Conservation (phyloP, 2,329 filamentous ascomycete genomes). For the Ophiosphaerella narmari region DNA sequence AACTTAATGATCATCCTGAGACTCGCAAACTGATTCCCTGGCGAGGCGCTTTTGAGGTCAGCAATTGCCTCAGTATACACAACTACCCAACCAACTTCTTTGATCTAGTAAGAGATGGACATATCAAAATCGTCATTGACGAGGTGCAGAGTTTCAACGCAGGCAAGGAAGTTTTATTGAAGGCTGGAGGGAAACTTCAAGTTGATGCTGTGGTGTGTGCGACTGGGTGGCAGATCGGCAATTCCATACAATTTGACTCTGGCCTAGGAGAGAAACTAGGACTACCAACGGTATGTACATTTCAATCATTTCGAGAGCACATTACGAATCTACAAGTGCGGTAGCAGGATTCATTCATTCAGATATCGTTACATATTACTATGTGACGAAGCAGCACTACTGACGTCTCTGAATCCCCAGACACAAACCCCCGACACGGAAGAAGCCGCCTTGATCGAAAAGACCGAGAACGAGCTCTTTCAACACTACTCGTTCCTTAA, state of each 20-base stretch:
- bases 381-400: not conserved
- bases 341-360: too few relatives aligned
- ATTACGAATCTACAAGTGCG: not conserved
- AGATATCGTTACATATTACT: too few relatives aligned
- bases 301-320: not conserved
- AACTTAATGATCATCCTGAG: slow-evolving; percentile 50
- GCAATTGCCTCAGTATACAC: slow-evolving; percentile 61
- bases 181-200: slow-evolving; percentile 50
- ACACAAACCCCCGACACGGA: slow-evolving; percentile 32
- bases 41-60: slow-evolving; percentile 57
- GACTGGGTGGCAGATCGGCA: slow-evolving; percentile 61
- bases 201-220: slow-evolving; percentile 60
- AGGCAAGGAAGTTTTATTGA: slow-evolving; percentile 52
- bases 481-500: slow-evolving; percentile 19
- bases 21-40: slow-evolving; percentile 50
- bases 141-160: slow-evolving; percentile 58
- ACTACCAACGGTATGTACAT: slow-evolving; percentile 46
- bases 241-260: slow-evolving; percentile 56
- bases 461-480: slow-evolving; percentile 16
- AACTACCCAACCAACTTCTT: slow-evolving; percentile 65
- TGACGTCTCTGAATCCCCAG: not conserved
- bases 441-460: slow-evolving; percentile 43
- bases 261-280: slow-evolving; percentile 52
- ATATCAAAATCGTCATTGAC: slow-evolving; percentile 60
- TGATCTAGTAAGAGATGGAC: slow-evolving; percentile 58